Evolutionary conservation across 176 grass and related monocot genomes (phyloP).

Genomic region (barley (Hordeum vulgare)): DNA sequence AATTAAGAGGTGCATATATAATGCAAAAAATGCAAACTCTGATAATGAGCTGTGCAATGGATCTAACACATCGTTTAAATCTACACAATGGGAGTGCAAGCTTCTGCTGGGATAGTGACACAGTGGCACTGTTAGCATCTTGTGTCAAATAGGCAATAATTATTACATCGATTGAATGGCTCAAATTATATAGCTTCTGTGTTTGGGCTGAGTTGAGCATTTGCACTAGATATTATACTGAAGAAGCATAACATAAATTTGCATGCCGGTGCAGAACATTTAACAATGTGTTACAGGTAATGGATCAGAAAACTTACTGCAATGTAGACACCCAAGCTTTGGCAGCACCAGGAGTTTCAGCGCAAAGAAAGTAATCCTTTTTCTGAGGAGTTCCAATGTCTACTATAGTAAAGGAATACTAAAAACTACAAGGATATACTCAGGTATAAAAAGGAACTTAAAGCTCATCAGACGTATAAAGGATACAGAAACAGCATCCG

Average conservation of each 20-base stretch:
- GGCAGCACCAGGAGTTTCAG: conserved; percentile 87
- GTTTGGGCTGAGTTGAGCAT: neutral
- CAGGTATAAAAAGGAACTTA: neutral
- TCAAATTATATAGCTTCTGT: neutral
- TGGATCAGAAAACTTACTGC: conserved; percentile 62
- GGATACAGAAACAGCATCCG: conserved; percentile 99
- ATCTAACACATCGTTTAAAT: conserved; percentile 1
- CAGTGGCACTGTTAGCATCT: neutral
- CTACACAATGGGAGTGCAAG: neutral
- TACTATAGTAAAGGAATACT: conserved; percentile 56
- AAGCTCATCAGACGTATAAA: neutral
- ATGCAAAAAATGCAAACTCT: neutral
- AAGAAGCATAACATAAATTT: neutral
- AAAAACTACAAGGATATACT: conserved; percentile 10
- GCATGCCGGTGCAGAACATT: neutral
- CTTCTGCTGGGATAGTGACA: neutral
- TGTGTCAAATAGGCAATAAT: neutral
- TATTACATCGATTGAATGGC: neutral
- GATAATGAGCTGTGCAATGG: neutral
- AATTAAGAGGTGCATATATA: neutral
- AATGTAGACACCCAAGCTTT: conserved; percentile 97
- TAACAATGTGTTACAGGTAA: neutral
- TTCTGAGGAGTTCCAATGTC: conserved; percentile 96
- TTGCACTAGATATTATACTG: conserved; percentile 6
- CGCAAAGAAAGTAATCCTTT: conserved; percentile 97